Base-by-base conservation (phyloP, 2,329 filamentous ascomycete genomes). In the Fusarium siculi region DNA sequence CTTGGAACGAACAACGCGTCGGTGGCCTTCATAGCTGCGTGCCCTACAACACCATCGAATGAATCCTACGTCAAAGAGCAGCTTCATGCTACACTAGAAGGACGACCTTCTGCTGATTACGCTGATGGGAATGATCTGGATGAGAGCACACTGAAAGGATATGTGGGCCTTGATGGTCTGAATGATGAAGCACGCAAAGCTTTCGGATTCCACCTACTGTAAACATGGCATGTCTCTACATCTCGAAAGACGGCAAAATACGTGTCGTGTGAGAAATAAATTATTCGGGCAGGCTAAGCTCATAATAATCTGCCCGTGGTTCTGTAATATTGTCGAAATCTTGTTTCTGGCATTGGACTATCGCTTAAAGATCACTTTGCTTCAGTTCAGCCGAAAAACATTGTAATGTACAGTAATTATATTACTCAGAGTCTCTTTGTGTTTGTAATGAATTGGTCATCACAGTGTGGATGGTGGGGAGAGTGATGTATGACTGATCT, bases 1-100 rank as follows among this genome's bases (percentile, higher is more conserved):
- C 44, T 46, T 16, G 60, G 60, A 16, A n/a, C 42, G 28, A 46
- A 57, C 28, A 63, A 49, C 12, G 53, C 60, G 4, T 49, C 52
- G 4, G 60, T 63, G 5, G 52, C 54, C 6, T 63, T 57, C n/a
- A 46, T 63, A n/a, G 60, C 60, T 18, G 60, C 53, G 2, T 57
- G 52, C 18, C 60, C 60, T 2, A 63, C 52, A 25, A 63, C 53
- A 1, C 34, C 32, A 16, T 37, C 54, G 9, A 63, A 63, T 12
- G 18, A 28, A 11, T 9, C 44, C 7, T 63, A 63, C 3, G 21
- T 58, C 9, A 44, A 34, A 37, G 34, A 30, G 0, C 53, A 63
- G 42, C 39, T 58, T 16, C 8, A 30, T n/a, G 40, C 42, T 50
- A 58, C 42, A 8, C 7, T 58, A 18, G 23, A 37, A 23, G 55